phyloP scores from a whole-genome alignment of 2,329 filamentous ascomycete species.

The Aspergillus clavatus region DNA sequence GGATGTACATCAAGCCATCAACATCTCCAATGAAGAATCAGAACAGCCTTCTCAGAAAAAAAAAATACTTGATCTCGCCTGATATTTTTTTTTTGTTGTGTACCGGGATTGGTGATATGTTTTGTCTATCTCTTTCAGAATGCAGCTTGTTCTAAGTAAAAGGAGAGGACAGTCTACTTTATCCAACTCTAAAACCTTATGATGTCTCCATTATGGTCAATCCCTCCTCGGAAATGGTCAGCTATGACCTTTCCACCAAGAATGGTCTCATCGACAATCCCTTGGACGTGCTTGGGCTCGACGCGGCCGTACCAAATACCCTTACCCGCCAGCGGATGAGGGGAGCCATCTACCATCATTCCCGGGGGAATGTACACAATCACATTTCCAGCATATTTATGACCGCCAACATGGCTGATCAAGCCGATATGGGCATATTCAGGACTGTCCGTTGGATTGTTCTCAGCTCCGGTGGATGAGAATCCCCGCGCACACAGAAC shows the following conservation, averaged over 20 bases:
- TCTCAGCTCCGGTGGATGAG: slow-evolving; percentile 15
- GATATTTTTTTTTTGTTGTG: no score
- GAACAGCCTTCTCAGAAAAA: no score
- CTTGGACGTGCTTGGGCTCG: slow-evolving; percentile 80
- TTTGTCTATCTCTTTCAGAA: background rate
- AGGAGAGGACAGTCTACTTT: background rate
- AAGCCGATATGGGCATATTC: slow-evolving; percentile 38
- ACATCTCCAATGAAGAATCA: no score
- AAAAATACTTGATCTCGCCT: no score
- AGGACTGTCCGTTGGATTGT: slow-evolving; percentile 23
- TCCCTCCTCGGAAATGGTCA: slow-evolving; percentile 78
- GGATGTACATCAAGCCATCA: no score
- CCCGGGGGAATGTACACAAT: slow-evolving; percentile 65
- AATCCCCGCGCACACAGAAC: slow-evolving; percentile 30
- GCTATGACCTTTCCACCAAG: slow-evolving; percentile 81
- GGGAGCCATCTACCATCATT: slow-evolving; percentile 21
- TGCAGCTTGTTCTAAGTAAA: background rate
- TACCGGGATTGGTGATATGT: no score
- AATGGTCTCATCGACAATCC: slow-evolving; percentile 79
- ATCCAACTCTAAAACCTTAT: slow-evolving; percentile 51
- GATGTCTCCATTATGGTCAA: slow-evolving; percentile 68
- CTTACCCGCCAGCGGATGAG: slow-evolving; percentile 37
- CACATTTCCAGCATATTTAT: slow-evolving; percentile 93
- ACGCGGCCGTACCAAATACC: slow-evolving; percentile 82
- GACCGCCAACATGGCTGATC: slow-evolving; percentile 83